Evolutionary conservation across 768 basidiomycete genomes (phyloP).

Genomic region (Lentinula sp.): DNA sequence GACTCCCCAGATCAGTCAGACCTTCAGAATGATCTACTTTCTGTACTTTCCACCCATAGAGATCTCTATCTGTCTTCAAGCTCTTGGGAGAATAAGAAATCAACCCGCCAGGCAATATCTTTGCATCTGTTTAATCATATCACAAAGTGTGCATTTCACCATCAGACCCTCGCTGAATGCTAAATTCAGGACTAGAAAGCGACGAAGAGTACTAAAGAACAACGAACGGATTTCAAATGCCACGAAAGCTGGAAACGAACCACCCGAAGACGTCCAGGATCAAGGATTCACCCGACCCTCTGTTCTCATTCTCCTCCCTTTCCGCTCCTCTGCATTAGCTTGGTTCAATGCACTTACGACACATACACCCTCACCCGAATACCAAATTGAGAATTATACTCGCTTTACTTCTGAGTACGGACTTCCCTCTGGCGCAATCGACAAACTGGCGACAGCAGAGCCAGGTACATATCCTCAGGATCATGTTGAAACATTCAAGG

Average conservation of each 20-base stretch:
- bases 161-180: background rate
- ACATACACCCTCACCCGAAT: slow-evolving; percentile 64
- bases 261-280: slow-evolving; percentile 79
- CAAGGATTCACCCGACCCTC: slow-evolving; percentile 98
- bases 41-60: slow-evolving; percentile 55
- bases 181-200: slow-evolving; percentile 58
- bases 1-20: slow-evolving; percentile 35
- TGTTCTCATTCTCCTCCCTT: slow-evolving; percentile 85
- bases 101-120: slow-evolving; percentile 60
- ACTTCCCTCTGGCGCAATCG: slow-evolving; percentile 69
- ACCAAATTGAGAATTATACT: slow-evolving; percentile 83
- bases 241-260: slow-evolving; percentile 46
- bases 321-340: slow-evolving; percentile 79
- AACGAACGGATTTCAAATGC: slow-evolving; percentile 85
- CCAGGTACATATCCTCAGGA: slow-evolving; percentile 79
- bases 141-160: slow-evolving; percentile 53
- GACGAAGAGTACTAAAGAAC: slow-evolving; percentile 84
- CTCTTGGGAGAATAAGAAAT: slow-evolving; percentile 56
- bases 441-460: slow-evolving; percentile 72
- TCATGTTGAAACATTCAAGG: slow-evolving; percentile 90
- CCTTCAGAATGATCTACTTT: slow-evolving; percentile 65
- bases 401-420: slow-evolving; percentile 82
- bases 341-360: slow-evolving; percentile 79
- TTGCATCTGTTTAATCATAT: slow-evolving; percentile 88
- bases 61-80: slow-evolving; percentile 74